phyloP scores from a whole-genome alignment of 305 asterid genomes.

The Striga hermonthica region DNA sequence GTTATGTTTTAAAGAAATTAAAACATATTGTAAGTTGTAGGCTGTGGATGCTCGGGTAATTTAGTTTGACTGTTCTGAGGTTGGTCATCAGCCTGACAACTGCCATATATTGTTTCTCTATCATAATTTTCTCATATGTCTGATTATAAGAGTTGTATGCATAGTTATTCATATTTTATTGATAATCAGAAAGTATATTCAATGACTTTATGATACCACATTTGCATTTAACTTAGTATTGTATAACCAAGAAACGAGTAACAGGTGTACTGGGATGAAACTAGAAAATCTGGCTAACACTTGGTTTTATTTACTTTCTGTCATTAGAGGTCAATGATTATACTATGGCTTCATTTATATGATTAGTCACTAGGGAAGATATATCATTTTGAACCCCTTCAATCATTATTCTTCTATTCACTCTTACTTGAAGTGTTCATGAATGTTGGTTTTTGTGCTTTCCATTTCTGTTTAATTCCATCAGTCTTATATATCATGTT shows the following conservation, averaged over 20 bases:
- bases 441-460: not conserved
- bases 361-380: no score
- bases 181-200: not conserved
- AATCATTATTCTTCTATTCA: slow-evolving; percentile 6
- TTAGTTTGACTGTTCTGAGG: slow-evolving; percentile 2
- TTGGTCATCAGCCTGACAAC: slow-evolving; percentile 18
- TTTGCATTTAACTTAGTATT: slow-evolving; percentile 8
- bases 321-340: no score
- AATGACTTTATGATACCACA: not conserved
- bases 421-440: slow-evolving; percentile 1
- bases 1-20: slow-evolving; percentile 13
- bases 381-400: no score
- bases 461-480: slow-evolving; percentile 21
- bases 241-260: slow-evolving; percentile 3
- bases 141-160: slow-evolving; percentile 1
- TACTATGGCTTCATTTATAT: no score
- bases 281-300: not conserved
- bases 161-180: not conserved
- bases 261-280: not conserved
- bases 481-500: slow-evolving; percentile 8
- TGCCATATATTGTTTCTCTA: slow-evolving; percentile 6
- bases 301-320: not conserved
- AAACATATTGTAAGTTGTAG: slow-evolving; percentile 26
- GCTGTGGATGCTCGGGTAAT: slow-evolving; percentile 7
- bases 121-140: slow-evolving; percentile 4